A percentile compares a stretch with the other conserved stretches of the same genome.
phyloP scores from a whole-genome alignment of 2,329 filamentous ascomycete species.

The Alternaria sp. region DNA sequence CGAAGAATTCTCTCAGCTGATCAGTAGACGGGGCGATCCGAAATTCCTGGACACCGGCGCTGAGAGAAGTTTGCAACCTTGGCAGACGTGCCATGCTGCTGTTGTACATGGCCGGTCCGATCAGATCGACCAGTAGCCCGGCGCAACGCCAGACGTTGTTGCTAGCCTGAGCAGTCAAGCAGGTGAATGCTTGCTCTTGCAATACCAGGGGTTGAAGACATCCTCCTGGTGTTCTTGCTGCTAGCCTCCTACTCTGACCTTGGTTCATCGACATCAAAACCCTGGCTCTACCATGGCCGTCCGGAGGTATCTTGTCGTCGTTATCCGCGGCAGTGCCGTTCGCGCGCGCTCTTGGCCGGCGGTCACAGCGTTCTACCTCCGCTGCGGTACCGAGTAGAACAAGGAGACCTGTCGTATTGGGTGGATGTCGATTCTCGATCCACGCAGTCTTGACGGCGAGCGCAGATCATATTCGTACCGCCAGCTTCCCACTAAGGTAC shows the following conservation, averaged over 20 bases:
- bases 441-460: not conserved
- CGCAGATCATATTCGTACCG: not conserved
- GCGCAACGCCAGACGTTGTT: not conserved
- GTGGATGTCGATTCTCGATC: not conserved
- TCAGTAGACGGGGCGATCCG: not conserved
- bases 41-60: not conserved
- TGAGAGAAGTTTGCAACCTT: not conserved
- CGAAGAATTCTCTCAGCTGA: not conserved
- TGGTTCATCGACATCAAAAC: not conserved
- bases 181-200: not conserved
- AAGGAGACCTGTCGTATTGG: not conserved
- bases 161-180: not conserved
- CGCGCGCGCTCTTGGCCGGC: not conserved
- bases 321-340: not conserved
- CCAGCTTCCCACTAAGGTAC: not conserved
- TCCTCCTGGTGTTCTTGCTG: not conserved
- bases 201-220: not conserved
- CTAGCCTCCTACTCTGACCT: not conserved
- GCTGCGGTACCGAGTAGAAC: not conserved
- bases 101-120: not conserved
- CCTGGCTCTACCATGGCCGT: not conserved
- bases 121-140: not conserved
- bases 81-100: not conserved
- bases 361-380: not conserved
- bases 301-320: not conserved